Conservation (phyloP, 2,329 filamentous ascomycete genomes). For the Ophiostoma triangulosporum region DNA sequence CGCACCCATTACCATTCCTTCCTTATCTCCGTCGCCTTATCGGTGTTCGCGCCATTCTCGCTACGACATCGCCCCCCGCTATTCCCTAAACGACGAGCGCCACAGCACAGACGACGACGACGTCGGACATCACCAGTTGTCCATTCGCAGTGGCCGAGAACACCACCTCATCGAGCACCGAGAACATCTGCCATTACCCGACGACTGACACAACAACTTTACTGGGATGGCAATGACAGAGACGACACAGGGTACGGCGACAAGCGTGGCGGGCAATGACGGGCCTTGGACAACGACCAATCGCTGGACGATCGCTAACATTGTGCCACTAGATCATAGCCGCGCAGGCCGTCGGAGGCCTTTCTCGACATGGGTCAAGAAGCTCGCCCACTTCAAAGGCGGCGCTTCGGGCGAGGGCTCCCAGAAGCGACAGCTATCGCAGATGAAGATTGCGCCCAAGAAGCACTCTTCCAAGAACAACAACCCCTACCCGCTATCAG, state of each 20-base stretch:
- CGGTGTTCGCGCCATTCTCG: not conserved
- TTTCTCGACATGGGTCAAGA: constrained; percentile 90
- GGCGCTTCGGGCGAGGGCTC: constrained; percentile 45
- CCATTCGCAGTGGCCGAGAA: not conserved
- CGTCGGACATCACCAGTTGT: not conserved
- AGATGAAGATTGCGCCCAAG: constrained; percentile 34
- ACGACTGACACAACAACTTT: not conserved
- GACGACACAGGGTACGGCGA: constrained; percentile 17
- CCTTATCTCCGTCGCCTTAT: not conserved
- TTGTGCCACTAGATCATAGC: constrained; percentile 40
- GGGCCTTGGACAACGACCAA: not conserved
- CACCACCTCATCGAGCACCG: not conserved
- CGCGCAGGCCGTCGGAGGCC: constrained; percentile 59
- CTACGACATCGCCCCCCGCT: not conserved
- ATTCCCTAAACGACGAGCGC: not conserved
- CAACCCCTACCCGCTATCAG: constrained; percentile 84
- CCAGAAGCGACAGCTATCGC: constrained; percentile 27
- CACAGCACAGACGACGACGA: not conserved
- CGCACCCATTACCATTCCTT: not conserved
- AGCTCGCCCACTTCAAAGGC: constrained; percentile 70
- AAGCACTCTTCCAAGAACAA: constrained; percentile 56
- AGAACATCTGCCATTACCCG: too few species aligned
- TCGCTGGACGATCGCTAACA: not conserved
- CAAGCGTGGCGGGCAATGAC: not conserved
- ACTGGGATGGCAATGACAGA: constrained; percentile 19